phyloP scores from a whole-genome alignment of 139 green algal genomes.

The Nannochloris sp. region DNA sequence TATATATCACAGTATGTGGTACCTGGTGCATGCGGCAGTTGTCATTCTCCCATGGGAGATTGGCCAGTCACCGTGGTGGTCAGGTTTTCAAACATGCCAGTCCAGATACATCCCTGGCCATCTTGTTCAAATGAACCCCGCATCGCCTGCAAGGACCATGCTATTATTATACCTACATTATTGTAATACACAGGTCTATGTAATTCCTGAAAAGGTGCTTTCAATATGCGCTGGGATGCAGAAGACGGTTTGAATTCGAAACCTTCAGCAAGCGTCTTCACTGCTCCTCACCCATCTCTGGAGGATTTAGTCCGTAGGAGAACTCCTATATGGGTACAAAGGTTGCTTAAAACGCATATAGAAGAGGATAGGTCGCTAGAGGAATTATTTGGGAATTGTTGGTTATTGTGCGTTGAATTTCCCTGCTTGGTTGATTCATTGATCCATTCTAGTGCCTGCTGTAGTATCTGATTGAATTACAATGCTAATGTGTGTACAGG shows the following conservation, averaged over 20 bases:
- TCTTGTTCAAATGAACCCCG: too few relatives aligned
- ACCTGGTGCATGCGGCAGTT: too few relatives aligned
- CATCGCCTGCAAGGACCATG: too few relatives aligned
- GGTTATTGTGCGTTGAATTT: neutral
- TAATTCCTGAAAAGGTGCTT: too few relatives aligned
- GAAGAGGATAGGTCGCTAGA: neutral
- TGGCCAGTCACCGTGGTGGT: too few relatives aligned
- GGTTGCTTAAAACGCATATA: neutral
- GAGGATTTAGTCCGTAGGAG: neutral
- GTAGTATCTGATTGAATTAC: neutral
- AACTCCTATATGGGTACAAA: neutral
- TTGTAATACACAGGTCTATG: neutral
- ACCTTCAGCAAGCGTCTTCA: too few relatives aligned
- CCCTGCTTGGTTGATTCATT: neutral
- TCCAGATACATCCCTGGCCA: too few relatives aligned
- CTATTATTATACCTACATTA: neutral
- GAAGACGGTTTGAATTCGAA: too few relatives aligned
- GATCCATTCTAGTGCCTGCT: neutral
- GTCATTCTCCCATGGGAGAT: too few relatives aligned
- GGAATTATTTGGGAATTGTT: slow-evolving; percentile 1
- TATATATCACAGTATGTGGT: too few relatives aligned
- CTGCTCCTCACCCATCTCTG: neutral
- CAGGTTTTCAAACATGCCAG: too few relatives aligned
- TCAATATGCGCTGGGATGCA: too few relatives aligned
- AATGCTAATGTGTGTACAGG: neutral